These are phyloP conservation scores for Camptophora hylomeconis DNA, from an alignment of 2,329 filamentous ascomycete genomes.

Conservation along the genomic window DNA sequence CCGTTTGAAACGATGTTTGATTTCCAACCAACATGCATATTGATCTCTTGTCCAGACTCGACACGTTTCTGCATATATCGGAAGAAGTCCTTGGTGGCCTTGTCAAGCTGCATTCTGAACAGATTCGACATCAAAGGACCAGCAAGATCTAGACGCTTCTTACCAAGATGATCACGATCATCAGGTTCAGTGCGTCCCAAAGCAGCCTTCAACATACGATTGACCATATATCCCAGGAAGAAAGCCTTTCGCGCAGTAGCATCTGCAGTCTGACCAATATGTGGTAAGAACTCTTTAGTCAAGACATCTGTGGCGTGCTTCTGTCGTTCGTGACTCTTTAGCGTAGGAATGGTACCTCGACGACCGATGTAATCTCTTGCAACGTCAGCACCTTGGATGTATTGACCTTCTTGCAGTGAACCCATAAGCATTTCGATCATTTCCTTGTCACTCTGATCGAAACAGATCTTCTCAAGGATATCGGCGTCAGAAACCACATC, in stretches of 20 bases:
- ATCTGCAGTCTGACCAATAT: slow-evolving; percentile 90
- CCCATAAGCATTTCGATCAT: slow-evolving; percentile 97
- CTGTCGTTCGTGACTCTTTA: slow-evolving; percentile 71
- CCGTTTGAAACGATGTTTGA: slow-evolving; percentile 83
- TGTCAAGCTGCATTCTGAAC: slow-evolving; percentile 82
- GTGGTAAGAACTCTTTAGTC: slow-evolving; percentile 90
- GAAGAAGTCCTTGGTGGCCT: slow-evolving; percentile 81
- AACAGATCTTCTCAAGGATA: slow-evolving; percentile 95
- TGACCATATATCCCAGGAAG: slow-evolving; percentile 98
- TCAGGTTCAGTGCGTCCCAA: slow-evolving; percentile 87
- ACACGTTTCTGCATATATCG: slow-evolving; percentile 87
- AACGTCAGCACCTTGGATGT: slow-evolving; percentile 88
- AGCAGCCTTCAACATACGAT: slow-evolving; percentile 84
- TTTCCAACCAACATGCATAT: slow-evolving; percentile 81
- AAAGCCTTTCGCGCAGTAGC: slow-evolving; percentile 95
- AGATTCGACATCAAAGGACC: slow-evolving; percentile 91
- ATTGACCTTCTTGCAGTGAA: slow-evolving; percentile 92
- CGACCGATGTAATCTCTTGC: slow-evolving; percentile 93
- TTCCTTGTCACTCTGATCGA: slow-evolving; percentile 84
- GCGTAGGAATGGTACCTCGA: slow-evolving; percentile 60
- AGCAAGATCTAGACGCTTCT: slow-evolving; percentile 92
- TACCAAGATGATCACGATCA: slow-evolving; percentile 96
- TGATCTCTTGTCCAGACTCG: slow-evolving; percentile 79
- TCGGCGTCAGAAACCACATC: slow-evolving; percentile 96
- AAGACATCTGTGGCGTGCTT: slow-evolving; percentile 87